Percentiles rank a stretch among this genome's conserved stretches.
phyloP scores from a whole-genome alignment of 371 early-diverging fungal genomes.

The Rhizopus stolonifer region DNA sequence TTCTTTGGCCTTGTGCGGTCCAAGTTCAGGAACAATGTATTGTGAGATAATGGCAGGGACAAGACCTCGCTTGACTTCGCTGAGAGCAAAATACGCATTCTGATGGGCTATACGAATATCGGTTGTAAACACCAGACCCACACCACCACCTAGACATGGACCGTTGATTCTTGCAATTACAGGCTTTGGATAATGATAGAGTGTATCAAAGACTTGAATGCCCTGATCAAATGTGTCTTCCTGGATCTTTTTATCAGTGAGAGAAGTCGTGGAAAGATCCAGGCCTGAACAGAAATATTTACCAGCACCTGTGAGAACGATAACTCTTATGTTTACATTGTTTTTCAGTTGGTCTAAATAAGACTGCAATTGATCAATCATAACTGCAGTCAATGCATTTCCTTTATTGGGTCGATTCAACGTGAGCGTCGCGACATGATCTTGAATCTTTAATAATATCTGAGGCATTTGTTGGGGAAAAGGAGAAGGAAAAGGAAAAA shows the following conservation, averaged over 20 bases:
- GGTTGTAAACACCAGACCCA: constrained; percentile 65
- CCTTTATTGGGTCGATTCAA: constrained; percentile 61
- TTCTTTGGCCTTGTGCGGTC: constrained; percentile 35
- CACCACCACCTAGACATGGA: constrained; percentile 69
- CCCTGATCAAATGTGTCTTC: constrained; percentile 36
- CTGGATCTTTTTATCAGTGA: constrained; percentile 25
- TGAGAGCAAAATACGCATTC: constrained; percentile 57
- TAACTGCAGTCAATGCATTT: constrained; percentile 58
- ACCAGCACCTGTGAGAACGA: constrained; percentile 68
- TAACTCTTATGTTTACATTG: constrained; percentile 54
- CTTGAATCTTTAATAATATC: constrained; percentile 18
- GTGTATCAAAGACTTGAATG: constrained; percentile 35
- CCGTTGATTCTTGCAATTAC: constrained; percentile 58
- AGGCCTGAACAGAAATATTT: constrained; percentile 79
- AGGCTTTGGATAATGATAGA: constrained; percentile 59
- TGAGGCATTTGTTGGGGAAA: constrained; percentile 4
- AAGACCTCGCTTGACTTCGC: constrained; percentile 69
- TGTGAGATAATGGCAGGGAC: constrained; percentile 75
- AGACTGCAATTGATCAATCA: constrained; percentile 47
- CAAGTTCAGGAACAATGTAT: constrained; percentile 67
- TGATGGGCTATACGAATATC: constrained; percentile 59
- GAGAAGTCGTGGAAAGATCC: constrained; percentile 53
- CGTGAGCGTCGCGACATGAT: constrained; percentile 58
- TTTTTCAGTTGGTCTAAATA: constrained; percentile 44
- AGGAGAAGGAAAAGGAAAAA: not conserved